These are phyloP conservation scores for Verbascum thapsus DNA, from an alignment of 257 asterid species.

Conservation along the genomic window DNA sequence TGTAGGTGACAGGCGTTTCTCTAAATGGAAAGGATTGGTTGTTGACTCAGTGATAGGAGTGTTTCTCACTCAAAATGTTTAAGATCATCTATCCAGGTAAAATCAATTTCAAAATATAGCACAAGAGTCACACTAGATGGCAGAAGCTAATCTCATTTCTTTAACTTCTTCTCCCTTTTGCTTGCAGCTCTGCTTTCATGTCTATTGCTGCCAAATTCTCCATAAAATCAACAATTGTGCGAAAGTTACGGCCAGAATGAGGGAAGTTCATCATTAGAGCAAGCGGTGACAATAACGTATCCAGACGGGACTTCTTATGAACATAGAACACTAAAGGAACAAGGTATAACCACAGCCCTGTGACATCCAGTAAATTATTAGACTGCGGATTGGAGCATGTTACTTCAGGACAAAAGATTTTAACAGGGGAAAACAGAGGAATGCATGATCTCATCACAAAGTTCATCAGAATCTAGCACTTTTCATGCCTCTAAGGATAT, in stretches of 20 bases:
- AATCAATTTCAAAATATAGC: background rate
- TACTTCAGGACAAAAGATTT: constrained; percentile 26
- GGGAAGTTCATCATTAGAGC: constrained; percentile 40
- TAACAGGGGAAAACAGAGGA: constrained; percentile 40
- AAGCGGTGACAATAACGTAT: constrained; percentile 46
- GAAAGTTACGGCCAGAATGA: constrained; percentile 34
- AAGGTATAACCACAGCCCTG: constrained; percentile 39
- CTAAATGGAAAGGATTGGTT: constrained; percentile 85
- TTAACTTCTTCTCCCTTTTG: constrained; percentile 13
- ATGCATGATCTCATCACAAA: constrained; percentile 62
- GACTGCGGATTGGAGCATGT: constrained; percentile 39
- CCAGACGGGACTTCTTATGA: constrained; percentile 60
- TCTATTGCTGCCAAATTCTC: constrained; percentile 75
- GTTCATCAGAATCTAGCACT: constrained; percentile 55
- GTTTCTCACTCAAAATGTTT: constrained; percentile 82
- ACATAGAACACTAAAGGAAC: constrained; percentile 37
- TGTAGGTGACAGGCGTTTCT: constrained; percentile 82
- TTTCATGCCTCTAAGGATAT: constrained; percentile 57
- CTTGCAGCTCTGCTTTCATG: constrained; percentile 82
- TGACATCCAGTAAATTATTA: constrained; percentile 36
- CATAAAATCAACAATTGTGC: constrained; percentile 30
- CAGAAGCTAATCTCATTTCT: constrained; percentile 25
- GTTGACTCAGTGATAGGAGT: constrained; percentile 90
- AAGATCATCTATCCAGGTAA: constrained; percentile 92
- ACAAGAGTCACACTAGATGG: constrained; percentile 7